These are phyloP conservation scores for Blastomyces silverae DNA, from an alignment of 2,329 filamentous ascomycete species.

Conservation along the genomic window DNA sequence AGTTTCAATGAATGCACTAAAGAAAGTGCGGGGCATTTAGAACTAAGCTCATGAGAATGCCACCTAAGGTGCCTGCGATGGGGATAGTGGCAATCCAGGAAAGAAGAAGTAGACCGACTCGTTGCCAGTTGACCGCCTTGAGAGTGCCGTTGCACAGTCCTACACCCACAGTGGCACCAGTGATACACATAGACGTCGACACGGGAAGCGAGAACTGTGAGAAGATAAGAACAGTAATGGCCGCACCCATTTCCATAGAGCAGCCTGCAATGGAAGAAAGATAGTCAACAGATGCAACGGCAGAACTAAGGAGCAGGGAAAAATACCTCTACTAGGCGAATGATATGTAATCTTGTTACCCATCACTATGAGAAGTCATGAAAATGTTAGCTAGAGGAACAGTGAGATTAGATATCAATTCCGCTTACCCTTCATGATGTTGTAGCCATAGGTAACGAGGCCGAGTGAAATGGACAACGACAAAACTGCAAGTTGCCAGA, in stretches of 20 bases:
- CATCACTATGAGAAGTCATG: conserved; percentile 53
- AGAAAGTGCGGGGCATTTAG: conserved; percentile 56
- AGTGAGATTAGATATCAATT: background rate
- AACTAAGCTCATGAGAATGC: conserved; percentile 47
- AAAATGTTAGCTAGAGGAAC: conserved; percentile 22
- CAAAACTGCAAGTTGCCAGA: conserved; percentile 71
- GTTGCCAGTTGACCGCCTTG: conserved; percentile 69
- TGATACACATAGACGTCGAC: conserved; percentile 74
- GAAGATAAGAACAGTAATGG: conserved; percentile 68
- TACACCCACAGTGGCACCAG: conserved; percentile 69
- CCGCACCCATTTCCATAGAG: conserved; percentile 75
- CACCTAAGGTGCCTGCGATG: conserved; percentile 53
- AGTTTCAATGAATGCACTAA: background rate
- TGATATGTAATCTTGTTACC: conserved; percentile 74
- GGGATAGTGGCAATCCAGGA: conserved; percentile 63
- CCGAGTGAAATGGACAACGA: conserved; percentile 58
- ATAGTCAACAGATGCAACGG: conserved; percentile 13
- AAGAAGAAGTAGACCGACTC: conserved; percentile 59
- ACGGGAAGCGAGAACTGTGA: conserved; percentile 69
- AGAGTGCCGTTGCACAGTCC: conserved; percentile 67
- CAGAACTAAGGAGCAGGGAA: conserved; percentile 18
- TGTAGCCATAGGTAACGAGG: conserved; percentile 69
- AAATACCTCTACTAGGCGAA: conserved; percentile 45
- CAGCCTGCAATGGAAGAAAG: conserved; percentile 34
- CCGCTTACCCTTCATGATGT: conserved; percentile 70